Conservation (phyloP, 352 stramenopile genomes). For the Albugo candida region DNA sequence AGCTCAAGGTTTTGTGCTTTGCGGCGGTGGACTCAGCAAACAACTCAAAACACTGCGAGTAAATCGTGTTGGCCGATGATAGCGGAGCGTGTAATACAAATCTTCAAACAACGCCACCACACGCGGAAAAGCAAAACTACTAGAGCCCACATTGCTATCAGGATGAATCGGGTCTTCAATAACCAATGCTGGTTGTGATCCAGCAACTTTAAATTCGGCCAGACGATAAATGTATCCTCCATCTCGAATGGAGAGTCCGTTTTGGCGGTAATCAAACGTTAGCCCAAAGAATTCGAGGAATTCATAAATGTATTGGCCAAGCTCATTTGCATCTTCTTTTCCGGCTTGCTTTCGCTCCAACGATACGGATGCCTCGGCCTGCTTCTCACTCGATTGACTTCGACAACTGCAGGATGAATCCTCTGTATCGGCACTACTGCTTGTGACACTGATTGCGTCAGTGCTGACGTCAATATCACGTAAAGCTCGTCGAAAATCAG, state of each 20-base stretch:
- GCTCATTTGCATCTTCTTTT: constrained; percentile 12
- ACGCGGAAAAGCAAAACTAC: constrained; percentile 70
- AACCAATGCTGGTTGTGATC: constrained; percentile 44
- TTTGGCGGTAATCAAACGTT: constrained; percentile 72
- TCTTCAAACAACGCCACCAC: constrained; percentile 73
- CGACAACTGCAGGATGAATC: constrained; percentile 20
- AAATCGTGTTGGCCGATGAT: constrained; percentile 58
- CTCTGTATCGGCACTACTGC: constrained; percentile 62
- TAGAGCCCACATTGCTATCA: constrained; percentile 71
- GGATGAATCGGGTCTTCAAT: constrained; percentile 80
- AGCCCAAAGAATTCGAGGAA: constrained; percentile 76
- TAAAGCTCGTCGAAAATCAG: background rate
- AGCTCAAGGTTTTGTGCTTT: background rate
- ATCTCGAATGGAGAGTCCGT: constrained; percentile 65
- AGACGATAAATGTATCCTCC: constrained; percentile 73
- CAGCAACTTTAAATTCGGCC: constrained; percentile 16
- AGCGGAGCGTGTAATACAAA: constrained; percentile 70
- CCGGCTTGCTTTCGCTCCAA: background rate
- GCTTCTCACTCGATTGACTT: background rate
- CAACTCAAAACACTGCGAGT: constrained; percentile 58
- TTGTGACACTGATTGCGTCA: constrained; percentile 51
- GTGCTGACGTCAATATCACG: constrained; percentile 4
- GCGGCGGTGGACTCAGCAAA: constrained; percentile 19
- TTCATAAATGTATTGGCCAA: constrained; percentile 52
- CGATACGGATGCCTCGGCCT: too few species aligned